Conservation (phyloP, 1,139 yeast genomes). For the Nematodospora anomalae region DNA sequence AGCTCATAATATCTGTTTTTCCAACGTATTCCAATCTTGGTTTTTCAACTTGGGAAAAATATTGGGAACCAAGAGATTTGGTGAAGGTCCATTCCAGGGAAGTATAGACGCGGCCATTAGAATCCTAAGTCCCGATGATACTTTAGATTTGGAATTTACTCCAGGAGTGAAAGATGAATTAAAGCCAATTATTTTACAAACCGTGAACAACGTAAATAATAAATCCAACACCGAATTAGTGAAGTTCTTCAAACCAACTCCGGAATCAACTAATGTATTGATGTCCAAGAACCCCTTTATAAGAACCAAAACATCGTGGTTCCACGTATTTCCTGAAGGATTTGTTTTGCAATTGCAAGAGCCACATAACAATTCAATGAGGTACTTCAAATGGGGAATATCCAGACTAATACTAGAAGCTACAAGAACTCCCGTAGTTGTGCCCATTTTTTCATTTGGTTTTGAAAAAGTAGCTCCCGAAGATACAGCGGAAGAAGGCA, state of each 20-base stretch:
- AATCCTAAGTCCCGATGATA: constrained; percentile 76
- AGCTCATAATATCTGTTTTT: constrained; percentile 88
- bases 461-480: constrained; percentile 90
- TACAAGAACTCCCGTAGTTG: constrained; percentile 77
- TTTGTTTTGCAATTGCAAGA: constrained; percentile 82
- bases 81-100: constrained; percentile 90
- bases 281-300: constrained; percentile 49
- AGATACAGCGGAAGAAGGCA: constrained; percentile 52
- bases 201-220: constrained; percentile 22
- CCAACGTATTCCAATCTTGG: constrained; percentile 48
- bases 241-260: constrained; percentile 27
- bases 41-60: constrained; percentile 90
- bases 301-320: constrained; percentile 75
- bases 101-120: constrained; percentile 88
- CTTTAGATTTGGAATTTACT: constrained; percentile 54
- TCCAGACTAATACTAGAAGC: constrained; percentile 80
- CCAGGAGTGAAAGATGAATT: constrained; percentile 32
- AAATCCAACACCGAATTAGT: constrained; percentile 19
- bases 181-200: constrained; percentile 35
- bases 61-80: constrained; percentile 81
- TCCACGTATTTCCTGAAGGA: constrained; percentile 95
- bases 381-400: constrained; percentile 96
- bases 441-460: constrained; percentile 88
- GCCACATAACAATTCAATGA: constrained; percentile 80
- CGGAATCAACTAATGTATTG: constrained; percentile 32